phyloP scores from a whole-genome alignment of 345 rosid genomes.

The Lepidium sativum region DNA sequence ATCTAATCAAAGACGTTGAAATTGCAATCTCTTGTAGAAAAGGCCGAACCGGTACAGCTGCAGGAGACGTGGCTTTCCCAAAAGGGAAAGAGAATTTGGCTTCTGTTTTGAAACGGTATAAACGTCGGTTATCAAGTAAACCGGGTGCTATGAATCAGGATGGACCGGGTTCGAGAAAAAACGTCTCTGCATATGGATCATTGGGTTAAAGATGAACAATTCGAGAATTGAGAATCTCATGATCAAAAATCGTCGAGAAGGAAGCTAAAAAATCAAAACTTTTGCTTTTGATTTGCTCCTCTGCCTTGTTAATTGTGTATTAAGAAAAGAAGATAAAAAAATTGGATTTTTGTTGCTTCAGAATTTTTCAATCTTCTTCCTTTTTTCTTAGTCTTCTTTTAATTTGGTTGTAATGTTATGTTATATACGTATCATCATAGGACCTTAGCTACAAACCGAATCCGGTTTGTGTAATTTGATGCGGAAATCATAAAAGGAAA shows the following conservation, averaged over 20 bases:
- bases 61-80: constrained; percentile 96
- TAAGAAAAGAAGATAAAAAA: constrained; percentile 4
- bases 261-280: constrained; percentile 17
- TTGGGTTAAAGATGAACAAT: constrained; percentile 8
- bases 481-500: not conserved
- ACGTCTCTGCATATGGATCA: constrained; percentile 17
- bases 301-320: constrained; percentile 27
- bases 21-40: constrained; percentile 78
- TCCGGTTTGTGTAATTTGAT: constrained; percentile 24
- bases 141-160: constrained; percentile 29
- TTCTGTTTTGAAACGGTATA: constrained; percentile 96
- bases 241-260: constrained; percentile 7
- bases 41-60: constrained; percentile 89
- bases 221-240: not conserved
- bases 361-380: constrained; percentile 9
- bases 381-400: not conserved
- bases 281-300: constrained; percentile 21
- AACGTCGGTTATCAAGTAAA: constrained; percentile 65
- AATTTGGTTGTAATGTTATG: constrained; percentile 27
- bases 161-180: constrained; percentile 40
- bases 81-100: constrained; percentile 92
- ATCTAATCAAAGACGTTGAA: constrained; percentile 82
- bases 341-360: constrained; percentile 20
- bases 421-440: constrained; percentile 21
- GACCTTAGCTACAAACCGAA: constrained; percentile 24